Percentiles rank a stretch among this genome's conserved stretches.
These are phyloP conservation scores for Narthecium ossifragum DNA, from an alignment of 106 monocot genomes.

Conservation along the genomic window DNA sequence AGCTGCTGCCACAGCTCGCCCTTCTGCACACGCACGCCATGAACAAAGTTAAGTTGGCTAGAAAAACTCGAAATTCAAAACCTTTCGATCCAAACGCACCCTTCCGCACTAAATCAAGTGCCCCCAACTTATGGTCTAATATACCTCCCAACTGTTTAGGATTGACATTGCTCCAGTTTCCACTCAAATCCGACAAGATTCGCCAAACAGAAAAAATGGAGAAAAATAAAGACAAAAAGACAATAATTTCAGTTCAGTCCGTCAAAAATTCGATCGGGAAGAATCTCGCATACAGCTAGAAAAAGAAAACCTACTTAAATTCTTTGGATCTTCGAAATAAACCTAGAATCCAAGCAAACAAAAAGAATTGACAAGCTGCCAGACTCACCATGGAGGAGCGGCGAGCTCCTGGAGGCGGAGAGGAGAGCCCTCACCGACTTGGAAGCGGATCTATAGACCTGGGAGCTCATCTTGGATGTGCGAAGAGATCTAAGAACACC, in stretches of 20 bases:
- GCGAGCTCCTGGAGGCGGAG: slow-evolving; percentile 33
- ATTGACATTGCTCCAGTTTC: neutral
- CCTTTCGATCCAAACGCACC: neutral
- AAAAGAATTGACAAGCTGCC: neutral
- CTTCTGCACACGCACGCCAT: slow-evolving; percentile 19
- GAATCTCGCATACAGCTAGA: too few species aligned
- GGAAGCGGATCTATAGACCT: slow-evolving; percentile 37
- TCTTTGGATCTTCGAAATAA: neutral
- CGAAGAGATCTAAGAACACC: neutral
- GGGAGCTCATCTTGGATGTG: slow-evolving; percentile 32
- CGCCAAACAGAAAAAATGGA: too few species aligned
- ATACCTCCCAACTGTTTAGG: neutral
- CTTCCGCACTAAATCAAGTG: neutral
- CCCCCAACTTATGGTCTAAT: neutral
- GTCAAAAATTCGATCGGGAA: neutral
- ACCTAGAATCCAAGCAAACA: neutral
- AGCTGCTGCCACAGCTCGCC: slow-evolving; percentile 44
- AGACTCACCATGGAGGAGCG: slow-evolving; percentile 19
- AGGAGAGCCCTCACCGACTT: slow-evolving; percentile 39
- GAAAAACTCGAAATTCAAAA: neutral
- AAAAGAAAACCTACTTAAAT: neutral
- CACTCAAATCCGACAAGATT: neutral
- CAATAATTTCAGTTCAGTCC: neutral
- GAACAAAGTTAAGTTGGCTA: neutral
- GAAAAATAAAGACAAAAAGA: neutral